Evolutionary conservation across 1,139 yeast species (phyloP).

Genomic region (Hanseniaspora sp.): DNA sequence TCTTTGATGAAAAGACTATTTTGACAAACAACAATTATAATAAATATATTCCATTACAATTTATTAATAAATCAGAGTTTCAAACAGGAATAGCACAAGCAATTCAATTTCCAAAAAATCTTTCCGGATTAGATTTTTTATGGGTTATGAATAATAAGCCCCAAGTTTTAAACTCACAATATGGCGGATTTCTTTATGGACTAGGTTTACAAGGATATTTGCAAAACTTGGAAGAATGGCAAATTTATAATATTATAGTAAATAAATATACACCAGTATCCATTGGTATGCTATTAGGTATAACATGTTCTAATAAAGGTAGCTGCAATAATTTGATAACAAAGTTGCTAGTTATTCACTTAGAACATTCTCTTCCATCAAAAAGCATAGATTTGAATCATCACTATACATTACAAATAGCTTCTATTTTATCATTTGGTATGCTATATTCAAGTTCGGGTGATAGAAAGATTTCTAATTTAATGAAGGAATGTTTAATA

Average conservation of each 20-base stretch:
- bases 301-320: constrained; percentile 81
- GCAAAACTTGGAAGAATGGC: constrained; percentile 85
- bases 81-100: constrained; percentile 92
- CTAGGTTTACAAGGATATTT: constrained; percentile 86
- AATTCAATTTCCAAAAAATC: constrained; percentile 55
- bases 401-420: constrained; percentile 72
- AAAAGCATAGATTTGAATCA: constrained; percentile 85
- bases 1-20: constrained; percentile 44
- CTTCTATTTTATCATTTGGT: constrained; percentile 86
- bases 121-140: constrained; percentile 70
- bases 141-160: constrained; percentile 90
- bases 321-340: constrained; percentile 80
- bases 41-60: constrained; percentile 34
- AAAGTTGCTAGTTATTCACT: constrained; percentile 85
- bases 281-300: constrained; percentile 77
- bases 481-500: constrained; percentile 56
- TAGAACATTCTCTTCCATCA: constrained; percentile 77
- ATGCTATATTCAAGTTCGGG: constrained; percentile 65
- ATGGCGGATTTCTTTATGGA: constrained; percentile 91
- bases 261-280: constrained; percentile 81
- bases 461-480: constrained; percentile 80
- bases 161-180: constrained; percentile 55
- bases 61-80: constrained; percentile 62
- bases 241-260: constrained; percentile 82
- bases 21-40: constrained; percentile 49